phyloP scores from a whole-genome alignment of 352 stramenopile genomes.

The Pythium myriotylum region DNA sequence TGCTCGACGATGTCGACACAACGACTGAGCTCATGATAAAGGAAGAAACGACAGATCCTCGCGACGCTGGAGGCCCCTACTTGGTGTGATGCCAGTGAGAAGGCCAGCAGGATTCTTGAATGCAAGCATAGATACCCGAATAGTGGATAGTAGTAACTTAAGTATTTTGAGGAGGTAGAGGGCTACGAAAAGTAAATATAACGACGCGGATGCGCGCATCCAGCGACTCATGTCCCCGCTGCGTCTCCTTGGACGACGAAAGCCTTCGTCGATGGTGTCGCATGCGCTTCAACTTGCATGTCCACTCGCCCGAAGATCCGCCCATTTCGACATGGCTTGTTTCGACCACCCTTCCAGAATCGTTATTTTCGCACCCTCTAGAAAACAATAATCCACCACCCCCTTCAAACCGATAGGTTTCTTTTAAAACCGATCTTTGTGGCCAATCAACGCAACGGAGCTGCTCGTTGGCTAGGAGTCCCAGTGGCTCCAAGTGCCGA shows the following conservation, averaged over 20 bases:
- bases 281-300: conserved; percentile 2
- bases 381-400: neutral
- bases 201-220: neutral
- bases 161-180: too few relatives aligned
- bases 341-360: neutral
- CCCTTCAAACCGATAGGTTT: neutral
- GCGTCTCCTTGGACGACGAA: too few relatives aligned
- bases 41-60: conserved; percentile 3
- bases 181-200: neutral
- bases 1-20: conserved; percentile 14
- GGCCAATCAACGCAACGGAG: conserved; percentile 3
- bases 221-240: too few relatives aligned
- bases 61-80: neutral
- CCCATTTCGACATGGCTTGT: neutral
- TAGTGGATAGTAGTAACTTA: too few relatives aligned
- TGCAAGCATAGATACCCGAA: neutral
- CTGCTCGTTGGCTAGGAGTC: conserved; percentile 3
- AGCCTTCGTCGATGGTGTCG: neutral
- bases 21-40: conserved; percentile 9
- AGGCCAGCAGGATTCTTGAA: neutral
- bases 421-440: too few relatives aligned
- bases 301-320: neutral
- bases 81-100: neutral
- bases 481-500: too few relatives aligned
- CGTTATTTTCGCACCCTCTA: neutral